Conservation (phyloP, 1,284 basidiomycete genomes). For the Meripilus lineatus region DNA sequence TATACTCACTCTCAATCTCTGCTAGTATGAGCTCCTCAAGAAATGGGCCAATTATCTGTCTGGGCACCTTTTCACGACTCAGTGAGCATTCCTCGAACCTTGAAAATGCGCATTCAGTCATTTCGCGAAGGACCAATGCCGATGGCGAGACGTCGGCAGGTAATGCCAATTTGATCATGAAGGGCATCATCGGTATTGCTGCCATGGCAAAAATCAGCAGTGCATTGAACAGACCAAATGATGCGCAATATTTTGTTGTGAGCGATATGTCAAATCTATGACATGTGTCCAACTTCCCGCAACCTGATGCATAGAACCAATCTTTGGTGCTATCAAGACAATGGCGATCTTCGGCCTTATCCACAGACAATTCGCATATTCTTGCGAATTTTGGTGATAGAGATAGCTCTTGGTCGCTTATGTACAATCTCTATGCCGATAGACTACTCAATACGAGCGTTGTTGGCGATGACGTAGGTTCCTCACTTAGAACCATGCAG, state of each 20-base stretch:
- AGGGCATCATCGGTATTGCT: constrained; percentile 23
- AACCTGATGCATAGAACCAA: constrained; percentile 8
- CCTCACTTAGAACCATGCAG: too few relatives aligned
- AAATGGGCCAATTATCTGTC: constrained; percentile 70
- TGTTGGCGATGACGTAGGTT: constrained; percentile 19
- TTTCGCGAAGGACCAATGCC: constrained; percentile 55
- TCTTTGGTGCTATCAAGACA: too few relatives aligned
- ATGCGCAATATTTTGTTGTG: constrained; percentile 18
- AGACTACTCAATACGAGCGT: constrained; percentile 38
- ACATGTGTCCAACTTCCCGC: background rate
- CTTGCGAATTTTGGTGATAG: constrained; percentile 37
- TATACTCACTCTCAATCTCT: background rate
- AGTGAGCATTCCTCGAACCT: constrained; percentile 31
- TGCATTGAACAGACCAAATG: background rate
- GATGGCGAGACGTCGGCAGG: constrained; percentile 43
- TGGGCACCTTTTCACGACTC: constrained; percentile 49
- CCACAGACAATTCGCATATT: constrained; percentile 31
- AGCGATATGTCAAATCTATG: background rate
- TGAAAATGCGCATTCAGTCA: constrained; percentile 16
- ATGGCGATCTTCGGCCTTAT: constrained; percentile 28
- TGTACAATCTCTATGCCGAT: constrained; percentile 66
- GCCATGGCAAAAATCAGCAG: constrained; percentile 9
- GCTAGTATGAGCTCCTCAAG: constrained; percentile 47
- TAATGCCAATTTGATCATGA: constrained; percentile 73
- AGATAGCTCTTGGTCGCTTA: constrained; percentile 44